Evolutionary conservation across 1,284 basidiomycete genomes (phyloP).

Genomic region (Ceratobasidium sp.): DNA sequence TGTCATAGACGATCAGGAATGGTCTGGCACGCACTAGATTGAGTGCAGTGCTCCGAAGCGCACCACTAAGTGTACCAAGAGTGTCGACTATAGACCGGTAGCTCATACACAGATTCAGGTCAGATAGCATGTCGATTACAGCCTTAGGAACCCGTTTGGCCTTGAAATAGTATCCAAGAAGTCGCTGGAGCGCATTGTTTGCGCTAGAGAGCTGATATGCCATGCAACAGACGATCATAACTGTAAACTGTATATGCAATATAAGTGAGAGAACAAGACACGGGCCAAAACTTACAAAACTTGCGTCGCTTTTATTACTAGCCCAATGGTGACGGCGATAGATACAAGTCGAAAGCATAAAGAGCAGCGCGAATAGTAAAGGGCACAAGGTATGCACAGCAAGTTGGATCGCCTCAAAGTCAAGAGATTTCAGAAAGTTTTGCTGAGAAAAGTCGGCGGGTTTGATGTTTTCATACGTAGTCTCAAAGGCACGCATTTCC

Average conservation of each 20-base stretch:
- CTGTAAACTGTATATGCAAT: neutral
- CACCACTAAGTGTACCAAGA: neutral
- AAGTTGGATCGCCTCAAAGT: neutral
- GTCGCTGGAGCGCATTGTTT: neutral
- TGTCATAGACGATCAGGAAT: neutral
- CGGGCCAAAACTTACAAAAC: neutral
- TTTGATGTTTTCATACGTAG: neutral
- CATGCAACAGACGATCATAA: neutral
- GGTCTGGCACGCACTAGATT: neutral
- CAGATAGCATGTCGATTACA: neutral
- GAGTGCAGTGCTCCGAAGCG: neutral
- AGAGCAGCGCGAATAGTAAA: neutral
- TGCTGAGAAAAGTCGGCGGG: neutral
- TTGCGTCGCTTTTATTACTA: neutral
- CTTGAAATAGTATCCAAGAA: neutral
- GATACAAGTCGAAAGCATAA: neutral
- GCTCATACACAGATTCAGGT: neutral
- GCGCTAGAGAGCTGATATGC: neutral
- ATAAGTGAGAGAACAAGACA: neutral
- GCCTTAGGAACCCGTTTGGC: conserved; percentile 5
- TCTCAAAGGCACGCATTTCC: neutral
- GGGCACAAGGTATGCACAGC: neutral
- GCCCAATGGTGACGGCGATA: neutral
- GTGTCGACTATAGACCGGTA: neutral
- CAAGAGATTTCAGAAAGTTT: neutral